Conservation (phyloP, 441 rosid genomes). For the Codiaeum variegatum region DNA sequence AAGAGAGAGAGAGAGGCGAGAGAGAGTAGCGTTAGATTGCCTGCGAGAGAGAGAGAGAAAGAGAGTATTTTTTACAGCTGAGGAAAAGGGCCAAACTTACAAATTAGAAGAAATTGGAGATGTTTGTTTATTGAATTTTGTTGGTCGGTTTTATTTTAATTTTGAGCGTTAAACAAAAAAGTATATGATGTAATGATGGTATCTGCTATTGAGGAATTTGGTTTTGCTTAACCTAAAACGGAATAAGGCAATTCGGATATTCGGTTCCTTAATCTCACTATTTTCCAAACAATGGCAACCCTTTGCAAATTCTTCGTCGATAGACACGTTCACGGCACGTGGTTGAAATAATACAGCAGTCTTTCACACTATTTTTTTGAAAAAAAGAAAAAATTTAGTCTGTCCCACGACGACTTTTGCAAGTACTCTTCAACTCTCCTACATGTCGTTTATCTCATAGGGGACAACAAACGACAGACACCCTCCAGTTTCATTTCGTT, state of each 20-base stretch:
- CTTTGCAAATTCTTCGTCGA: background rate
- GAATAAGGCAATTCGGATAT: constrained; percentile 23
- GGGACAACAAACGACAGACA: too few relatives aligned
- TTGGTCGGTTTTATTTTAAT: background rate
- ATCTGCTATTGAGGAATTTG: too few relatives aligned
- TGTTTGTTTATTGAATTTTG: background rate
- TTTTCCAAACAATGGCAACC: constrained; percentile 19
- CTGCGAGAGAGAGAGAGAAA: background rate
- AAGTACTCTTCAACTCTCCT: too few relatives aligned
- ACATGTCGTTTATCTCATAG: too few relatives aligned
- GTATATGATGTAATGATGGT: background rate
- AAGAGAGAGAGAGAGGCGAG: constrained; percentile 19
- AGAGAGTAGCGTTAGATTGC: constrained; percentile 25
- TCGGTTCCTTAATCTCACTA: background rate
- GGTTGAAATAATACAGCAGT: constrained; percentile 5
- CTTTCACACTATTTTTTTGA: background rate
- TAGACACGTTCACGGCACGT: constrained; percentile 29
- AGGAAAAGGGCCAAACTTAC: constrained; percentile 19
- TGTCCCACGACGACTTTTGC: too few relatives aligned
- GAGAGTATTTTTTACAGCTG: constrained; percentile 14
- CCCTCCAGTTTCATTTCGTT: too few relatives aligned
- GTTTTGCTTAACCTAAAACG: constrained; percentile 15
- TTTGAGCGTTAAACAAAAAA: constrained; percentile 5
- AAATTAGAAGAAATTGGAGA: background rate
- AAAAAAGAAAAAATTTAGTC: too few relatives aligned